These are phyloP conservation scores for Vigna hirtella DNA, from an alignment of 306 rosid species.

Conservation along the genomic window DNA sequence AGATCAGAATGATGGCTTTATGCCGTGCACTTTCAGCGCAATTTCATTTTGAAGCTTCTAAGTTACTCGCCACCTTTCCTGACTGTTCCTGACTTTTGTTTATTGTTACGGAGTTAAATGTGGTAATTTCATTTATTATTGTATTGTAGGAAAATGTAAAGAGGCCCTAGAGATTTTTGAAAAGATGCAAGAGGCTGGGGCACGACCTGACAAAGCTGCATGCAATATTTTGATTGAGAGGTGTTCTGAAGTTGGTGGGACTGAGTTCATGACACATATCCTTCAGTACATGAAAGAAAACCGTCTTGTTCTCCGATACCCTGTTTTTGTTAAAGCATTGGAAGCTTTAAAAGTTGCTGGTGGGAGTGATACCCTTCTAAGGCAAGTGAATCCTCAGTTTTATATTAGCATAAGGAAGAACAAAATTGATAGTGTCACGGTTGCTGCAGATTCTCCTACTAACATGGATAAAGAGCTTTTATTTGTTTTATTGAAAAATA, in stretches of 20 bases:
- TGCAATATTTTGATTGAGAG: slow-evolving; percentile 83
- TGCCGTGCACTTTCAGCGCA: neutral
- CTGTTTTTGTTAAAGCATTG: slow-evolving; percentile 66
- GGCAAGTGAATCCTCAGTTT: slow-evolving; percentile 79
- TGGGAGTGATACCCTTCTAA: slow-evolving; percentile 64
- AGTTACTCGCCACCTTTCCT: neutral
- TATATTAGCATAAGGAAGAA: slow-evolving; percentile 43
- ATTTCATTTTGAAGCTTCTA: slow-evolving; percentile 1
- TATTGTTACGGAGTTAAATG: slow-evolving; percentile 15
- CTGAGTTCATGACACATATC: slow-evolving; percentile 55
- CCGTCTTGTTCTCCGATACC: slow-evolving; percentile 70
- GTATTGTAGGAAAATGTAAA: slow-evolving; percentile 65
- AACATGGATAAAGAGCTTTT: slow-evolving; percentile 60
- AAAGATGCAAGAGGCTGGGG: slow-evolving; percentile 81
- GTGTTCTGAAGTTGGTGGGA: slow-evolving; percentile 66
- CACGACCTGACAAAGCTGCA: slow-evolving; percentile 84
- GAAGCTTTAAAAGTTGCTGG: slow-evolving; percentile 63
- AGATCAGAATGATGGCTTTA: slow-evolving; percentile 30
- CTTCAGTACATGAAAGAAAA: slow-evolving; percentile 78
- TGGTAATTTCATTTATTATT: slow-evolving; percentile 30
- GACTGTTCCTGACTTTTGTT: neutral
- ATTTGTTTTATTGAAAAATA: slow-evolving; percentile 58
- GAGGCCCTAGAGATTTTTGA: slow-evolving; percentile 82
- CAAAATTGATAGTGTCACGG: slow-evolving; percentile 35
- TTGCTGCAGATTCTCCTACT: slow-evolving; percentile 36